These are phyloP conservation scores for Salvia splendens DNA, from an alignment of 257 asterid genomes.

Conservation along the genomic window DNA sequence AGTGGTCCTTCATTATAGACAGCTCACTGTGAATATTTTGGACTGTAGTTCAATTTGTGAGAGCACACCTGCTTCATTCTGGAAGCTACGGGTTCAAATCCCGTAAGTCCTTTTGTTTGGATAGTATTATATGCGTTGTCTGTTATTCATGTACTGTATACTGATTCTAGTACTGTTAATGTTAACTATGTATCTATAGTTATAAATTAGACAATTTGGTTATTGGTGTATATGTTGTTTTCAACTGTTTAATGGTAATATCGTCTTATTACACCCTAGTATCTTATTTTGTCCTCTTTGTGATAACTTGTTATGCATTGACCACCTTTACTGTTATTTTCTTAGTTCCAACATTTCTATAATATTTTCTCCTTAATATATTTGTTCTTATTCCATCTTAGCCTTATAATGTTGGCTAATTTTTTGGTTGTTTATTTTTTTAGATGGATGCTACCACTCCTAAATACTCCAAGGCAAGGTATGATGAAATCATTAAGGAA, in stretches of 20 bases:
- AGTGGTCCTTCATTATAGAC: constrained; percentile 27
- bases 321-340: too few relatives aligned
- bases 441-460: constrained; percentile 56
- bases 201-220: too few relatives aligned
- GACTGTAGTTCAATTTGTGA: constrained; percentile 40
- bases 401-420: too few relatives aligned
- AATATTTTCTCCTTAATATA: too few relatives aligned
- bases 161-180: not conserved
- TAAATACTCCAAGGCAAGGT: constrained; percentile 48
- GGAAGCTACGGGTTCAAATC: constrained; percentile 39
- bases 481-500: constrained; percentile 49
- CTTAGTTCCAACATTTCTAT: too few relatives aligned
- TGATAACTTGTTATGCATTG: too few relatives aligned
- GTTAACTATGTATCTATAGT: not conserved
- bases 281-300: too few relatives aligned
- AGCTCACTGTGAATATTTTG: not conserved
- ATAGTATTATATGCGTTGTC: not conserved
- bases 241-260: too few relatives aligned
- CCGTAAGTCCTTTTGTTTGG: constrained; percentile 8
- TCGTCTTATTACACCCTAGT: too few relatives aligned
- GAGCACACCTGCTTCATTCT: constrained; percentile 35
- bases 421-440: not conserved
- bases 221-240: too few relatives aligned
- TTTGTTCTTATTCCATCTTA: too few relatives aligned
- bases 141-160: not conserved